A percentile compares a stretch with the other conserved stretches of the same genome.
These are phyloP conservation scores for Serendipita sp. DNA, from an alignment of 768 basidiomycete species.

Conservation along the genomic window DNA sequence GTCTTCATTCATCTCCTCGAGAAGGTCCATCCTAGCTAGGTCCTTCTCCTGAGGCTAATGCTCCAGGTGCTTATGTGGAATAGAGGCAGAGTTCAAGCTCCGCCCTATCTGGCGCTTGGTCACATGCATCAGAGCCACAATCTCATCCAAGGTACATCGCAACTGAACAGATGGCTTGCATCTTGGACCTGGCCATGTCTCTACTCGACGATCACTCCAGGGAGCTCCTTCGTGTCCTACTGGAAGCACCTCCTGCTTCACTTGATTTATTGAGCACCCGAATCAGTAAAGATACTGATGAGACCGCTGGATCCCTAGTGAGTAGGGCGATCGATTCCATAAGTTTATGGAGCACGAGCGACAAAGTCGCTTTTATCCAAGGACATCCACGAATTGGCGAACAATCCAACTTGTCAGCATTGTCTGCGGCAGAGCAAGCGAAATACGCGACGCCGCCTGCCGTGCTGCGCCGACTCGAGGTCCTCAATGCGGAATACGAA, in stretches of 20 bases:
- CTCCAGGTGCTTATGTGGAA: no score
- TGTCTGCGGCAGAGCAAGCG: slow-evolving; percentile 67
- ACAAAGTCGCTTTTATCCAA: neutral
- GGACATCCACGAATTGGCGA: slow-evolving; percentile 45
- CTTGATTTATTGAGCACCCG: neutral
- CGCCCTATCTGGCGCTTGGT: no score
- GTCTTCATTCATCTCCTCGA: no score
- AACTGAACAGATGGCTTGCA: no score
- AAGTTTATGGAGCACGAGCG: neutral
- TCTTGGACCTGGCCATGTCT: neutral
- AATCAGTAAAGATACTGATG: neutral
- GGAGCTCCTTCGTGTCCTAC: neutral
- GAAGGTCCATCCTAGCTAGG: no score
- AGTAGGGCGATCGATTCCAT: neutral
- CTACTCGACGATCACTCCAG: neutral
- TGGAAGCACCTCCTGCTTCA: neutral
- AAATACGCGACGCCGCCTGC: slow-evolving; percentile 48
- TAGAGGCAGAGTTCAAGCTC: no score
- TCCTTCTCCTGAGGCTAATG: no score
- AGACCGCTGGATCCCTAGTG: neutral
- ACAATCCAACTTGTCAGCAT: slow-evolving; percentile 50
- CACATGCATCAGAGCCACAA: no score
- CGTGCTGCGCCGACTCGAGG: slow-evolving; percentile 52
- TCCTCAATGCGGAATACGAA: slow-evolving; percentile 71
- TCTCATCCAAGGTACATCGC: no score